These are phyloP conservation scores for Dothideomycetidae sp. DNA, from an alignment of 2,329 filamentous ascomycete genomes.

Conservation along the genomic window DNA sequence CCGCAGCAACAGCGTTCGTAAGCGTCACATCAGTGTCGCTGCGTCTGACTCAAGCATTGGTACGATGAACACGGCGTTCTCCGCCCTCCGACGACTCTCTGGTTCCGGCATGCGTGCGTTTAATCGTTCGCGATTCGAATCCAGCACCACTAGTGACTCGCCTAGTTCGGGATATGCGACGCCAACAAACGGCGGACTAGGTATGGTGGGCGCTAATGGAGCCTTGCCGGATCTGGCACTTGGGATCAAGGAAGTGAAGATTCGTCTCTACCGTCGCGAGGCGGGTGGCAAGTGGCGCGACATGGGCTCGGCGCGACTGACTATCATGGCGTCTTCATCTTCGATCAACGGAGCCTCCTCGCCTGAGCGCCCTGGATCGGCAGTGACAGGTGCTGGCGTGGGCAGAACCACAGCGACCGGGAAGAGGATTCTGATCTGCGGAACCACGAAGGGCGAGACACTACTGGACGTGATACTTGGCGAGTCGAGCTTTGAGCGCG, in stretches of 20 bases:
- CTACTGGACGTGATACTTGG: constrained; percentile 74
- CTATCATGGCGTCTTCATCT: constrained; percentile 54
- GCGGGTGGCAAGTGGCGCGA: constrained; percentile 73
- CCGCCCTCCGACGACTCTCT: constrained; percentile 60
- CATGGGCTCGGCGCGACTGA: constrained; percentile 69
- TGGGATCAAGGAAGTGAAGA: constrained; percentile 67
- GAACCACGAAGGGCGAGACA: constrained; percentile 51
- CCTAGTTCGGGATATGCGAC: constrained; percentile 33
- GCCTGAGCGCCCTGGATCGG: constrained; percentile 17
- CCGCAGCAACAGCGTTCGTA: constrained; percentile 37
- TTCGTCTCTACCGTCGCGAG: constrained; percentile 71
- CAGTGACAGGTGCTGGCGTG: neutral
- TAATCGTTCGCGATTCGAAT: constrained; percentile 38
- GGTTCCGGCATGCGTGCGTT: constrained; percentile 54
- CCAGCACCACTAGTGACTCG: constrained; percentile 48
- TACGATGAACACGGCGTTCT: constrained; percentile 66
- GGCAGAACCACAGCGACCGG: no score
- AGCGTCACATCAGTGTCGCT: constrained; percentile 40
- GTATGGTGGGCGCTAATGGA: neutral
- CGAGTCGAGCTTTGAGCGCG: constrained; percentile 69
- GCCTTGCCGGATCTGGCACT: constrained; percentile 28
- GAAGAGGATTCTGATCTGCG: constrained; percentile 71
- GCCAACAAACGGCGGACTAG: constrained; percentile 11
- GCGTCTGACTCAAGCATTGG: constrained; percentile 63
- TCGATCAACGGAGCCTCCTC: constrained; percentile 7